Evolutionary conservation across 345 rosid genomes (phyloP), one percentile per base, ranked within the genome.

Genomic region (Triadica sebifera): DNA sequence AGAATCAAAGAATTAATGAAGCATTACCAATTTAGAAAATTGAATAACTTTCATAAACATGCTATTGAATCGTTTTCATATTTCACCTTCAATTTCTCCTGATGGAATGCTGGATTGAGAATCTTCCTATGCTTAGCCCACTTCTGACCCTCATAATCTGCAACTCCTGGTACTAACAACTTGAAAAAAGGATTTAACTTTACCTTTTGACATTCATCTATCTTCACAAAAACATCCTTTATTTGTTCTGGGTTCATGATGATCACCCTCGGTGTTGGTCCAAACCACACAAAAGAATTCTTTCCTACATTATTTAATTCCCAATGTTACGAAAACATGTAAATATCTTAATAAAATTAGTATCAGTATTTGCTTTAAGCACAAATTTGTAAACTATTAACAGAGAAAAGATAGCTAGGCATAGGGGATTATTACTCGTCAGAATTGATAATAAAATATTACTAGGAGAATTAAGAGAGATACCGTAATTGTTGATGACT

Each of bases 61-160:
- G 3, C 3, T 7, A 64, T 38, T 34, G 22, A 39, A 19, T 8
- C n/a, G 7, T 57, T 4, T 39, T 12, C 16, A 12, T 37, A 1
- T 17, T 11, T 70, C 49, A 87, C 88, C 88, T 87, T 87, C 55
- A 87, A 79, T 79, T 85, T 85, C 74, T 85, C 86, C 12, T 71
- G 74, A 25, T 81, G 83, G 69, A 87, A 87, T 12, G 91, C 89
- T 5, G 86, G 90, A 45, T 87, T 87, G 65, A 82, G 75, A 37
- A 87, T 82, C 73, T 79, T 85, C 67, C 90, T 82, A 56, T 81
- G 87, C n/a, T 51, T 81, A 10, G 74, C 75, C 90, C 90, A 87
- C 65, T 85, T 78, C 29, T 84, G 80, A 24, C 87, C 91, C 8
- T 82, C 82, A 19, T 71, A 70, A 34, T 39, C 61, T 0, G 55